Base-by-base conservation (phyloP, 2,329 filamentous ascomycete species). In the Beauveria sp. region DNA sequence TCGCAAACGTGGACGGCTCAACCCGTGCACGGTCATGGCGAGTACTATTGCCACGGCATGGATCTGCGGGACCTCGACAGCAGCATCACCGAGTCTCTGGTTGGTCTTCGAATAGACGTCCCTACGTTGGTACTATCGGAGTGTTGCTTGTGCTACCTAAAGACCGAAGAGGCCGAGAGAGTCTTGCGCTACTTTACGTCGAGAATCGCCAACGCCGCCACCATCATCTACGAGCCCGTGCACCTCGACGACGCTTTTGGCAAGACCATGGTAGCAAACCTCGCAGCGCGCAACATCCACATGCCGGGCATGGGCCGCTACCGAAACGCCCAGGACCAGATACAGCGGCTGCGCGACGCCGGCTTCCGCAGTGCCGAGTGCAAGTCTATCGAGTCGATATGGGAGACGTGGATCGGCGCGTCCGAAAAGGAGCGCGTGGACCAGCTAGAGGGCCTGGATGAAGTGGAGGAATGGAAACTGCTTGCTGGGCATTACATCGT, bases 131-230 rank as follows among this genome's bases (percentile, higher is more conserved):
- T 99, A 26, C 81, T 99, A 7, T 98, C 93, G 0, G 95, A 99
- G 74, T 98, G 95, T 79, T 99, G 95, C 71, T 82, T 99, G 38
- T 91, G 95, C 72, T 99, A 99, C 70, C 82, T 99, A 1, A 81
- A 87, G 9, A 81, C 86, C 0, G 69, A 80, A 0, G 81, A 86
- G 57, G 88, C 92, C 0, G 78, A 81, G 43, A 74, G 77, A 1
- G 85, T 93, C 5, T 73, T 96, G 24, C 72, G 78, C 18, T 87
- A 85, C 72, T 91, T 93, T 68, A 79, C 81, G 18, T 73, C 78
- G 3, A 75, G 72, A 22, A 81, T 85, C 43, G 66, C 70, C 54
- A 64, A 76, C 71, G 60, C 86, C 65, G 67, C 82, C 73, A 75
- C 96, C 3, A 76, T 96, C 45, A 74, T 98, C 28, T 99, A 99